Evolutionary conservation across 441 rosid species (phyloP).

Genomic region (Caryocar brasiliense): DNA sequence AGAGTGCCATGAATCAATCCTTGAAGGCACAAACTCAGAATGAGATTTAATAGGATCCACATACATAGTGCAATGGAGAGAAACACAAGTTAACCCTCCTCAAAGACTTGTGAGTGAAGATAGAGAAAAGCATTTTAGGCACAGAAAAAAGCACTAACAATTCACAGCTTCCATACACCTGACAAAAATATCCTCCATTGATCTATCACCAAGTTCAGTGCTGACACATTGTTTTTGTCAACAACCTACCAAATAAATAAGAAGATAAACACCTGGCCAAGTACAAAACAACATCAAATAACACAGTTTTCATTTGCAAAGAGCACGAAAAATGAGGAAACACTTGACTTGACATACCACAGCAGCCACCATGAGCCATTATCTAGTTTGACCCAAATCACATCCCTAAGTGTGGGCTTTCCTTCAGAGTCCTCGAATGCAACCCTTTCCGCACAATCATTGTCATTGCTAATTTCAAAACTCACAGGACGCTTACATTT

Average conservation of each 20-base stretch:
- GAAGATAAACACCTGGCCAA: conserved; percentile 7
- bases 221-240: conserved; percentile 20
- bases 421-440: conserved; percentile 13
- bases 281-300: not conserved
- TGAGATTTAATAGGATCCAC: conserved; percentile 30
- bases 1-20: conserved; percentile 2
- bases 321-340: not conserved
- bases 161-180: conserved; percentile 49
- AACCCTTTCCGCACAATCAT: conserved; percentile 7
- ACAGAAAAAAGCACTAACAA: conserved; percentile 28
- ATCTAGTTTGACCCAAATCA: conserved; percentile 35
- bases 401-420: conserved; percentile 23
- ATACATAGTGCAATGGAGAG: conserved; percentile 28
- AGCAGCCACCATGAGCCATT: conserved; percentile 50
- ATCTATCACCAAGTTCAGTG: conserved; percentile 19
- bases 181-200: conserved; percentile 30
- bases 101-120: not conserved
- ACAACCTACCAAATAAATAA: conserved; percentile 31
- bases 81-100: not conserved
- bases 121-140: not conserved
- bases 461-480: conserved; percentile 4
- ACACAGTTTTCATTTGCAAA: not conserved
- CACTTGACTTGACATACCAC: conserved; percentile 26
- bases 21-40: conserved; percentile 36
- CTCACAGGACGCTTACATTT: conserved; percentile 6